Percentiles rank a stretch among this genome's conserved stretches.
These are phyloP conservation scores for Pseudocercospora cruenta DNA, from an alignment of 2,329 filamentous ascomycete species.

Conservation along the genomic window DNA sequence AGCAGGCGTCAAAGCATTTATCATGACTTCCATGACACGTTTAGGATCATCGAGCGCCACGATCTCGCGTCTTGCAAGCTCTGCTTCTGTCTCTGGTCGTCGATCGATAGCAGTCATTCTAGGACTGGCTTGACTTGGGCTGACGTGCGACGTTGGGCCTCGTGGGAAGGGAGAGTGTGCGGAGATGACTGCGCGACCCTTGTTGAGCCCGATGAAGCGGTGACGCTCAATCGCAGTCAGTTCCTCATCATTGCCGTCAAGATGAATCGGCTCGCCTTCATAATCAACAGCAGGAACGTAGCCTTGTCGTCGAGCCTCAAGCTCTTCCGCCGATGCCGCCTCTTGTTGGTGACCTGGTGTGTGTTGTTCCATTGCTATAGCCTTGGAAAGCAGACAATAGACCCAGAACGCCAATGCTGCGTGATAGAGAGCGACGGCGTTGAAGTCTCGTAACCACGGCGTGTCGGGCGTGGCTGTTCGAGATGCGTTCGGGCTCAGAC, in stretches of 20 bases:
- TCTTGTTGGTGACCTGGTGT: background rate
- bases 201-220: constrained; percentile 28
- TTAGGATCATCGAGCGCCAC: constrained; percentile 23
- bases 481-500: constrained; percentile 25
- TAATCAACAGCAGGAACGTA: constrained; percentile 20
- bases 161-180: constrained; percentile 19
- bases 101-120: constrained; percentile 15
- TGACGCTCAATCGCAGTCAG: constrained; percentile 21
- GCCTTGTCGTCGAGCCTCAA: background rate
- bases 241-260: constrained; percentile 27
- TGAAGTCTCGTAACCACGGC: constrained; percentile 29
- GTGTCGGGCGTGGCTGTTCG: constrained; percentile 22
- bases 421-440: constrained; percentile 27
- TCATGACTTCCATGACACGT: constrained; percentile 27
- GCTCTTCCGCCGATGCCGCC: constrained; percentile 4
- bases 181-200: constrained; percentile 26
- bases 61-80: constrained; percentile 14
- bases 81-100: constrained; percentile 17
- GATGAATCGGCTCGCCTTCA: constrained; percentile 21
- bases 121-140: constrained; percentile 11
- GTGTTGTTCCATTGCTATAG: constrained; percentile 16
- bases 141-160: constrained; percentile 13
- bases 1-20: constrained; percentile 24
- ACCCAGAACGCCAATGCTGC: constrained; percentile 27
- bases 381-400: constrained; percentile 25